Evolutionary conservation across 148 eudicot species (phyloP).

Genomic region (Hydrangea macrophylla): DNA sequence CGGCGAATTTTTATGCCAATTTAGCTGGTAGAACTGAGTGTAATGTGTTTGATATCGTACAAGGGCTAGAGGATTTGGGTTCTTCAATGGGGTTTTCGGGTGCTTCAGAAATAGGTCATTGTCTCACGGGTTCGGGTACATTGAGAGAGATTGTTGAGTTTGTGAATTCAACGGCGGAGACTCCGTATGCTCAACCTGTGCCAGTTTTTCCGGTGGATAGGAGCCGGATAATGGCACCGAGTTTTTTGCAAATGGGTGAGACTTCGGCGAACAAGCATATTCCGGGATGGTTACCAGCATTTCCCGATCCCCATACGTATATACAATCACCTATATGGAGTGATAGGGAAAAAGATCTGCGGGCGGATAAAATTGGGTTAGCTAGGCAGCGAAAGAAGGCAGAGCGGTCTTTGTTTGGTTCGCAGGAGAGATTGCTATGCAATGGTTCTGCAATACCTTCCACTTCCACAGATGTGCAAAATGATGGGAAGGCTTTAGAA

Average conservation of each 20-base stretch:
- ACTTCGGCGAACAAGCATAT: conserved; percentile 45
- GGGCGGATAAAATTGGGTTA: conserved; percentile 64
- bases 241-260: conserved; percentile 68
- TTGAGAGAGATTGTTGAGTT: conserved; percentile 50
- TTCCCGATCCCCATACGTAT: conserved; percentile 86
- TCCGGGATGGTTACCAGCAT: conserved; percentile 83
- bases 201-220: conserved; percentile 55
- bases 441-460: conserved; percentile 41
- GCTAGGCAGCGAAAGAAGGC: conserved; percentile 90
- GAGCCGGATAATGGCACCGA: conserved; percentile 27
- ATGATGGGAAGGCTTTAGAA: conserved; percentile 15
- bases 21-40: conserved; percentile 72
- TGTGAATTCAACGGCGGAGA: conserved; percentile 49
- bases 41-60: conserved; percentile 72
- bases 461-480: conserved; percentile 22
- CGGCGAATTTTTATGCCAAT: conserved; percentile 58
- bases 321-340: conserved; percentile 63
- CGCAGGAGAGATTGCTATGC: conserved; percentile 65
- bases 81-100: conserved; percentile 38
- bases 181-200: conserved; percentile 73
- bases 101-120: conserved; percentile 29
- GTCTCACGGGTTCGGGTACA: conserved; percentile 34
- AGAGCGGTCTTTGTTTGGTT: conserved; percentile 72
- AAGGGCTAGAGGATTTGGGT: conserved; percentile 64
- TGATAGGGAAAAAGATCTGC: conserved; percentile 59